These are phyloP conservation scores for Fusarium avenaceum DNA, from an alignment of 2,329 filamentous ascomycete genomes.

Conservation along the genomic window DNA sequence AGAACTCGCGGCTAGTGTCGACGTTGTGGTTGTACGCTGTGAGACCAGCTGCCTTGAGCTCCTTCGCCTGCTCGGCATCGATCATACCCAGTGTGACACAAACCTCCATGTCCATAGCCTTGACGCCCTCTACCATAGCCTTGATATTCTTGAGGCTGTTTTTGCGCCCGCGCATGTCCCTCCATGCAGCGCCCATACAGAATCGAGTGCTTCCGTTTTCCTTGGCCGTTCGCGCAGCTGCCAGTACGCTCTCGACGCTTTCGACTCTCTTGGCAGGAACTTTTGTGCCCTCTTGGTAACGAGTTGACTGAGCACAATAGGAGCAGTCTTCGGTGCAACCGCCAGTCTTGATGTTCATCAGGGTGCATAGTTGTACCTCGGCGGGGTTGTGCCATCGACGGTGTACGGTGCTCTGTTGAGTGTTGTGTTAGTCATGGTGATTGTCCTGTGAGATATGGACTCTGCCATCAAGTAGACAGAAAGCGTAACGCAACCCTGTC, in stretches of 20 bases:
- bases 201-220: slow-evolving; percentile 90
- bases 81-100: slow-evolving; percentile 98
- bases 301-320: slow-evolving; percentile 91
- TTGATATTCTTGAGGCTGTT: slow-evolving; percentile 86
- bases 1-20: slow-evolving; percentile 90
- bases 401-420: slow-evolving; percentile 77
- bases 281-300: slow-evolving; percentile 81
- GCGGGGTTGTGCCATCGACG: slow-evolving; percentile 87
- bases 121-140: slow-evolving; percentile 86
- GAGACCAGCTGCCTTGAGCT: slow-evolving; percentile 85
- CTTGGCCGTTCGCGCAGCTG: slow-evolving; percentile 81
- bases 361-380: slow-evolving; percentile 90
- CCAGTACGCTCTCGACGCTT: slow-evolving; percentile 83
- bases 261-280: slow-evolving; percentile 84
- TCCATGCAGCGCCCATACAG: slow-evolving; percentile 95
- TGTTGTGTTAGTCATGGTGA: slow-evolving; percentile 31
- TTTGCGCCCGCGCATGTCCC: slow-evolving; percentile 93
- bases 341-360: slow-evolving; percentile 97
- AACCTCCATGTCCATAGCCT: slow-evolving; percentile 86
- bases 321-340: slow-evolving; percentile 94
- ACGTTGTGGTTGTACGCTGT: slow-evolving; percentile 97
- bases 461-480: slow-evolving; percentile 1
- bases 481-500: neutral
- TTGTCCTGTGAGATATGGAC: slow-evolving; percentile 14
- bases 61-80: slow-evolving; percentile 81